Evolutionary conservation across 352 stramenopile species (phyloP).

Genomic region (Phytophthora ramorum): DNA sequence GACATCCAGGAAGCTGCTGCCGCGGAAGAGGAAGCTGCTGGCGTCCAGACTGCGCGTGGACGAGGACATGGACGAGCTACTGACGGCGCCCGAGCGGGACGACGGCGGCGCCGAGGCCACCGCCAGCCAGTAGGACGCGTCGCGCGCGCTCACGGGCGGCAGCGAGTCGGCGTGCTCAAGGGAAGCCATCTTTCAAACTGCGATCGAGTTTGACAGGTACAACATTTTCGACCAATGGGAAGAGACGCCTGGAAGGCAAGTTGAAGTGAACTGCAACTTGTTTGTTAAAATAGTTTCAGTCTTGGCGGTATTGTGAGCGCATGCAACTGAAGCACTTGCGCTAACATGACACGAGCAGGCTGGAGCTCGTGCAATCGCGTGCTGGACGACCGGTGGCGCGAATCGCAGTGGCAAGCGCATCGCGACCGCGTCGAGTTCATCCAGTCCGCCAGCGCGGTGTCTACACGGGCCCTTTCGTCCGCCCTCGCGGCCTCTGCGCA

Average conservation of each 20-base stretch:
- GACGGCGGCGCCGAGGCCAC: slow-evolving; percentile 51
- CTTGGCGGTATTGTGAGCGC: not conserved
- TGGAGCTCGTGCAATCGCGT: slow-evolving; percentile 57
- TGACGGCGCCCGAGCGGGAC: slow-evolving; percentile 20
- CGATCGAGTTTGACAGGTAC: not conserved
- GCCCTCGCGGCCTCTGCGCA: slow-evolving; percentile 30
- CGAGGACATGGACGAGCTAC: slow-evolving; percentile 12
- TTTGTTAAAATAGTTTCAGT: not conserved
- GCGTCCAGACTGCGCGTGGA: slow-evolving; percentile 40
- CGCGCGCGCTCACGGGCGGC: slow-evolving; percentile 57
- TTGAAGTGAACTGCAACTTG: too few species aligned
- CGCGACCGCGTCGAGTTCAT: slow-evolving; percentile 59
- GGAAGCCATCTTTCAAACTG: slow-evolving; percentile 13
- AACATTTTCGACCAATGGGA: not conserved
- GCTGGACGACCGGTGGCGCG: slow-evolving; percentile 53
- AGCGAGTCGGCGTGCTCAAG: slow-evolving; percentile 43
- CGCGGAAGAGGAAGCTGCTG: slow-evolving; percentile 36
- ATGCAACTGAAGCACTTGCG: not conserved
- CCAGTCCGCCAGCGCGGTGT: slow-evolving; percentile 36
- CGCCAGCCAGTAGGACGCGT: slow-evolving; percentile 71
- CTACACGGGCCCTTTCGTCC: slow-evolving; percentile 27
- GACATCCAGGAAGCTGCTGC: slow-evolving; percentile 22
- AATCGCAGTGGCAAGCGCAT: slow-evolving; percentile 47
- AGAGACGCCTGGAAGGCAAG: not conserved
- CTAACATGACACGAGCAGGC: slow-evolving; percentile 35